A percentile compares a stretch with the other conserved stretches of the same genome.
These are phyloP conservation scores for Lentinus brumalis DNA, from an alignment of 768 basidiomycete species.

Conservation along the genomic window DNA sequence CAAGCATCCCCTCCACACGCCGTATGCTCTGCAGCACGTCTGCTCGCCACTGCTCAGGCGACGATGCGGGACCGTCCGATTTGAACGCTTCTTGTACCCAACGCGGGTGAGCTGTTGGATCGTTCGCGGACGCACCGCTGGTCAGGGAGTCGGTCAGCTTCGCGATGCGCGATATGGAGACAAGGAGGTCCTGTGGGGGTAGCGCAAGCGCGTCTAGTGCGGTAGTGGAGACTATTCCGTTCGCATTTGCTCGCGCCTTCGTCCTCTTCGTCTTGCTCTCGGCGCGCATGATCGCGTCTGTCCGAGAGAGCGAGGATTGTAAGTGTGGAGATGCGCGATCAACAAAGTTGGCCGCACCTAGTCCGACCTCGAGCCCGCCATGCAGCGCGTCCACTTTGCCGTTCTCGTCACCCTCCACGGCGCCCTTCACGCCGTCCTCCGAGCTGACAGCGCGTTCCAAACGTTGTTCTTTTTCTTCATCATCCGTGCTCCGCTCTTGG, in stretches of 20 bases:
- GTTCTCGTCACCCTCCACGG: constrained; percentile 1
- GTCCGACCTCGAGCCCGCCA: background rate
- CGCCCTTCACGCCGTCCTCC: background rate
- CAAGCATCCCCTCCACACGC: constrained; percentile 19
- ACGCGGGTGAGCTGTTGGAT: constrained; percentile 1
- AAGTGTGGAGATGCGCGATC: background rate
- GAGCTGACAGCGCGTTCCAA: background rate
- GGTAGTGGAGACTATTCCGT: constrained; percentile 6
- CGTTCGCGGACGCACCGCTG: constrained; percentile 3
- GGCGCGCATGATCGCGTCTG: constrained; percentile 9
- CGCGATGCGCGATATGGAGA: constrained; percentile 19
- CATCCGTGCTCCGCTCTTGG: constrained; percentile 1
- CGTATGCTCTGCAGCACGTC: constrained; percentile 19
- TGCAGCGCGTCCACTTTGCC: background rate
- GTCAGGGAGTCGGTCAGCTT: constrained; percentile 14
- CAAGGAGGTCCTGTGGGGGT: constrained; percentile 16
- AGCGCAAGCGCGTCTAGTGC: background rate
- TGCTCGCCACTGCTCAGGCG: constrained; percentile 15
- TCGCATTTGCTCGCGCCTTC: constrained; percentile 11
- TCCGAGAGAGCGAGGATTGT: background rate
- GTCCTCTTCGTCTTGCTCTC: constrained; percentile 10
- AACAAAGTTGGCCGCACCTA: constrained; percentile 1
- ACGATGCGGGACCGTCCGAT: background rate
- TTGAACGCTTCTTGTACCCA: constrained; percentile 11
- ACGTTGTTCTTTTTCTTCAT: background rate